Conservation (phyloP, 805 yeast genomes). For the Saturnispora halmiae region DNA sequence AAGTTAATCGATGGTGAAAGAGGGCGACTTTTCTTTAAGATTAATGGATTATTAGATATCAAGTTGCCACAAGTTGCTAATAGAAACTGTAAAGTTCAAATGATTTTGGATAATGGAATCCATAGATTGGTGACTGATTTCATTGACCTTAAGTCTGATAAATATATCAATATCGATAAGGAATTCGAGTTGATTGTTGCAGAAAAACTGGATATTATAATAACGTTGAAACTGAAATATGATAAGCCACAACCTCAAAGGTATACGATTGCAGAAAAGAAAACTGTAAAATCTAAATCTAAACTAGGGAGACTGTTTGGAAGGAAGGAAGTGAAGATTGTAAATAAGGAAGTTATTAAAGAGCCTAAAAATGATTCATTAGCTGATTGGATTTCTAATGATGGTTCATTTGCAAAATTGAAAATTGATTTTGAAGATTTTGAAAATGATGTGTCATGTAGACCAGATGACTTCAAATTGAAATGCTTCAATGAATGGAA, state of each 20-base stretch:
- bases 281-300: slow-evolving; percentile 26
- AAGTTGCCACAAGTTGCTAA: slow-evolving; percentile 38
- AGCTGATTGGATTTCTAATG: slow-evolving; percentile 60
- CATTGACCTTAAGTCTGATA: slow-evolving; percentile 27
- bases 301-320: slow-evolving; percentile 27
- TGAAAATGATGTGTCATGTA: slow-evolving; percentile 47
- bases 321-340: slow-evolving; percentile 35
- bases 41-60: slow-evolving; percentile 38
- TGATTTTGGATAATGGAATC: slow-evolving; percentile 70
- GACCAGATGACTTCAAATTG: slow-evolving; percentile 41
- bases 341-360: slow-evolving; percentile 44
- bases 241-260: slow-evolving; percentile 40
- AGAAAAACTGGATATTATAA: slow-evolving; percentile 49
- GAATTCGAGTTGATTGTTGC: slow-evolving; percentile 73
- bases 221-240: slow-evolving; percentile 66
- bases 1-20: slow-evolving; percentile 24
- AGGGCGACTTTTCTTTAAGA: slow-evolving; percentile 47
- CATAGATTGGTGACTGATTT: slow-evolving; percentile 59
- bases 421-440: slow-evolving; percentile 54
- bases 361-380: slow-evolving; percentile 46
- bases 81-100: slow-evolving; percentile 40
- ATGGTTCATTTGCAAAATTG: slow-evolving; percentile 84
- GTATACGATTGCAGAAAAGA: slow-evolving; percentile 53
- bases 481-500: slow-evolving; percentile 83
- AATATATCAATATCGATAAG: slow-evolving; percentile 40